phyloP scores from a whole-genome alignment of 805 yeast species.

The Vanderwaltozyma verrucispora region DNA sequence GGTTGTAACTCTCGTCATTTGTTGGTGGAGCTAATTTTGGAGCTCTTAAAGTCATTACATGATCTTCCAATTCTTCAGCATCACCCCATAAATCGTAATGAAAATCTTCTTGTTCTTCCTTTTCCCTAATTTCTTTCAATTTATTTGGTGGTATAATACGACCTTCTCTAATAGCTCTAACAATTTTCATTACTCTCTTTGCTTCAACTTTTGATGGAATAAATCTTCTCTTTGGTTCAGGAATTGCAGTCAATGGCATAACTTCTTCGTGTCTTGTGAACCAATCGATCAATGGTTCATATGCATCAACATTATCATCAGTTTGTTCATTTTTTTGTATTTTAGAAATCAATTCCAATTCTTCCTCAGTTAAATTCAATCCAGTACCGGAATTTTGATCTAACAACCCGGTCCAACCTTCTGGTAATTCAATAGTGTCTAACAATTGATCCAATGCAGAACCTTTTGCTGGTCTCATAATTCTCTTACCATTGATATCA shows the following conservation, averaged over 20 bases:
- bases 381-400: conserved; percentile 83
- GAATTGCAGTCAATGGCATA: conserved; percentile 88
- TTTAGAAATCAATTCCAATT: conserved; percentile 76
- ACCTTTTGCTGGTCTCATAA: conserved; percentile 98
- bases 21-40: conserved; percentile 96
- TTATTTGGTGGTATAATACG: conserved; percentile 70
- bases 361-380: conserved; percentile 76
- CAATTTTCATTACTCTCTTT: conserved; percentile 91
- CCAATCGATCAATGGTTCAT: conserved; percentile 94
- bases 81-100: conserved; percentile 83
- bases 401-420: conserved; percentile 96
- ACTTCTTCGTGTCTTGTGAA: conserved; percentile 74
- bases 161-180: conserved; percentile 93
- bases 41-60: conserved; percentile 85
- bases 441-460: conserved; percentile 84
- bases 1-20: conserved; percentile 91
- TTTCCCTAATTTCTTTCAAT: conserved; percentile 38
- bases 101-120: conserved; percentile 38
- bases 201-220: conserved; percentile 97
- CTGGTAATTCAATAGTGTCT: conserved; percentile 88
- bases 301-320: conserved; percentile 71
- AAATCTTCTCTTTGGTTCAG: conserved; percentile 96
- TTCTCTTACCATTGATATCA: conserved; percentile 93
- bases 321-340: conserved; percentile 80
- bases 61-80: conserved; percentile 50